Evolutionary conservation across 352 stramenopile genomes (phyloP).

Genomic region (Pythium periplocum): DNA sequence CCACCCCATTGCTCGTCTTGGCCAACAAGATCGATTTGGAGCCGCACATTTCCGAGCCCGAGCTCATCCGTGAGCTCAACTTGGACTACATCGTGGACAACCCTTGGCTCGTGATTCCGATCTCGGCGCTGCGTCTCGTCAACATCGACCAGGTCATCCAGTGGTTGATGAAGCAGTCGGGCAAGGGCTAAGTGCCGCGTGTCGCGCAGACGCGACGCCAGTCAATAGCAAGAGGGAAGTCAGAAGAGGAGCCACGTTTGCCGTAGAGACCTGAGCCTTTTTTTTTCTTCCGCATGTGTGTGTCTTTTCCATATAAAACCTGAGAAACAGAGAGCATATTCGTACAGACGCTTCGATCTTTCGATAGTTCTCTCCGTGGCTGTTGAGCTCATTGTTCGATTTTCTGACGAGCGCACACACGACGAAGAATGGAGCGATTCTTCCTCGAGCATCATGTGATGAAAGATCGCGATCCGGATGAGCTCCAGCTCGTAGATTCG

Average conservation of each 20-base stretch:
- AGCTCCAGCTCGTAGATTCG: constrained; percentile 50
- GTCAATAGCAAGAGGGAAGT: no score
- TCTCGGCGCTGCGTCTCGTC: constrained; percentile 94
- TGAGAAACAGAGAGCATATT: no score
- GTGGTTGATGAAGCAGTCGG: constrained; percentile 95
- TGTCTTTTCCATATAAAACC: no score
- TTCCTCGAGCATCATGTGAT: constrained; percentile 72
- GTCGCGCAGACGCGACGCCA: no score
- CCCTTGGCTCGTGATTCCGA: constrained; percentile 98
- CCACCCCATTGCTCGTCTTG: constrained; percentile 93
- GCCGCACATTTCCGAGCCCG: constrained; percentile 87
- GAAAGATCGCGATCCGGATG: constrained; percentile 67
- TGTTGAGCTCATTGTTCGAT: neutral
- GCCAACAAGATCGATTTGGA: constrained; percentile 99
- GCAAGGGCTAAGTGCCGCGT: constrained; percentile 61
- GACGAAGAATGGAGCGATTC: constrained; percentile 64
- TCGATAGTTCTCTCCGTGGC: no score
- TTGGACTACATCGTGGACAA: constrained; percentile 99
- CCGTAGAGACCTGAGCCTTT: no score
- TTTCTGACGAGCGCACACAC: neutral
- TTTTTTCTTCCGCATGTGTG: no score
- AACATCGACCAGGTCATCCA: constrained; percentile 98
- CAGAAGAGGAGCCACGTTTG: no score
- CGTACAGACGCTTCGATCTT: no score
- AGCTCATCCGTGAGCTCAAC: constrained; percentile 93